Evolutionary conservation across 2,329 filamentous ascomycete genomes (phyloP).

Genomic region (Shiraia sp.): DNA sequence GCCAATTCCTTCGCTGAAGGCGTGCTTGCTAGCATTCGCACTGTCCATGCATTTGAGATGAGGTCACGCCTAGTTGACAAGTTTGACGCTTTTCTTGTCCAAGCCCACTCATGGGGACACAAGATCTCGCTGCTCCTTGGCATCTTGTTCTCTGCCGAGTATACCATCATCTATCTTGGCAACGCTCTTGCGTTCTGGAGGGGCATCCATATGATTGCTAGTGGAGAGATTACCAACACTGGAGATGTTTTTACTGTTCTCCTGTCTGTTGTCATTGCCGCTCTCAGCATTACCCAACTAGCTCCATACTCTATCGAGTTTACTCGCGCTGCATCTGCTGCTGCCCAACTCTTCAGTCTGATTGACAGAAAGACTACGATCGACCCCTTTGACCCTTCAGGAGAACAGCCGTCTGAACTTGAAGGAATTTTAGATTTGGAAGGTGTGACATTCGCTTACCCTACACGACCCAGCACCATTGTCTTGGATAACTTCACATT

Average conservation of each 20-base stretch:
- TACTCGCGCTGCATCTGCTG: slow-evolving; percentile 15
- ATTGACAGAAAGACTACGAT: slow-evolving; percentile 14
- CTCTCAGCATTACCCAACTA: slow-evolving; percentile 50
- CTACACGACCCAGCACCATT: slow-evolving; percentile 41
- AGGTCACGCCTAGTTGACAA: slow-evolving; percentile 60
- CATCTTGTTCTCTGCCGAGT: slow-evolving; percentile 62
- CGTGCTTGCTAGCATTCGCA: slow-evolving; percentile 13
- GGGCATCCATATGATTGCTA: slow-evolving; percentile 47
- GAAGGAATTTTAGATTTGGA: slow-evolving; percentile 1
- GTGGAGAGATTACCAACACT: slow-evolving; percentile 51
- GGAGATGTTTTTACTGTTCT: slow-evolving; percentile 73
- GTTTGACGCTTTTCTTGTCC: slow-evolving; percentile 56
- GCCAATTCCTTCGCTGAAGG: slow-evolving; percentile 11
- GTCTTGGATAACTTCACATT: slow-evolving; percentile 42
- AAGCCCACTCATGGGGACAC: slow-evolving; percentile 55
- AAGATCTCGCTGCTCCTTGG: slow-evolving; percentile 61
- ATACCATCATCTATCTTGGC: slow-evolving; percentile 67
- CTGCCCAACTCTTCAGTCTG: slow-evolving; percentile 13
- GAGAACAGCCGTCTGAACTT: slow-evolving; percentile 4
- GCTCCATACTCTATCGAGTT: slow-evolving; percentile 15
- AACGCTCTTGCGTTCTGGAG: slow-evolving; percentile 70
- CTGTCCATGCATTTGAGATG: slow-evolving; percentile 64
- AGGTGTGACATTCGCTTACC: slow-evolving; percentile 46
- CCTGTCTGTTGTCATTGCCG: slow-evolving; percentile 85
- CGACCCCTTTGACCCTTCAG: slow-evolving; percentile 13